Evolutionary conservation across 208 protist genomes (phyloP).

Genomic region (Polymyxa betae): DNA sequence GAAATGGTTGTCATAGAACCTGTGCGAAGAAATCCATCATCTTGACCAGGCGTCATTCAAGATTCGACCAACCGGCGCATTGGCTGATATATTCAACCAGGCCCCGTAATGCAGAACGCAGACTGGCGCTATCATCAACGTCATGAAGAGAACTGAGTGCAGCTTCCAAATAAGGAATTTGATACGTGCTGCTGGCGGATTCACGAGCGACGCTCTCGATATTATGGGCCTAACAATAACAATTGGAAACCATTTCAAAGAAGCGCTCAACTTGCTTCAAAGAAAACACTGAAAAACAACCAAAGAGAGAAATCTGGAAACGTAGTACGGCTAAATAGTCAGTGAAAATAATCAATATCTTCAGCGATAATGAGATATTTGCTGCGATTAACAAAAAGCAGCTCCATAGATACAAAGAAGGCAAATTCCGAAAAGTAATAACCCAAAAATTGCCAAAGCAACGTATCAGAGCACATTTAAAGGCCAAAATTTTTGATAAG

Average conservation of each 20-base stretch:
- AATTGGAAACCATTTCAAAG: too few species aligned
- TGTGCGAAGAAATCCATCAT: background rate
- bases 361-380: too few species aligned
- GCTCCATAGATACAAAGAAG: background rate
- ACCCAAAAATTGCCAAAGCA: too few species aligned
- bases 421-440: background rate
- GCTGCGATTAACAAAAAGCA: background rate
- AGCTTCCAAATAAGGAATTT: background rate
- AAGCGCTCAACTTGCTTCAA: too few species aligned
- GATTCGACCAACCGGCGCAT: background rate
- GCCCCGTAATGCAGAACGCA: background rate
- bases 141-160: background rate
- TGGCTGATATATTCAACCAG: background rate
- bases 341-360: too few species aligned
- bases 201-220: conserved; percentile 39
- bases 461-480: background rate
- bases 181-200: background rate
- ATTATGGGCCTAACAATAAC: conserved; percentile 27
- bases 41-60: background rate
- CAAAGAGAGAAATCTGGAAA: too few species aligned
- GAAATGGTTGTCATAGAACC: background rate
- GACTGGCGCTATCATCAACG: background rate
- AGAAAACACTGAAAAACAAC: too few species aligned
- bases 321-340: too few species aligned
- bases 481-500: background rate